Evolutionary conservation across 2,329 filamentous ascomycete genomes (phyloP).

Genomic region (Pleomassaria siparia): DNA sequence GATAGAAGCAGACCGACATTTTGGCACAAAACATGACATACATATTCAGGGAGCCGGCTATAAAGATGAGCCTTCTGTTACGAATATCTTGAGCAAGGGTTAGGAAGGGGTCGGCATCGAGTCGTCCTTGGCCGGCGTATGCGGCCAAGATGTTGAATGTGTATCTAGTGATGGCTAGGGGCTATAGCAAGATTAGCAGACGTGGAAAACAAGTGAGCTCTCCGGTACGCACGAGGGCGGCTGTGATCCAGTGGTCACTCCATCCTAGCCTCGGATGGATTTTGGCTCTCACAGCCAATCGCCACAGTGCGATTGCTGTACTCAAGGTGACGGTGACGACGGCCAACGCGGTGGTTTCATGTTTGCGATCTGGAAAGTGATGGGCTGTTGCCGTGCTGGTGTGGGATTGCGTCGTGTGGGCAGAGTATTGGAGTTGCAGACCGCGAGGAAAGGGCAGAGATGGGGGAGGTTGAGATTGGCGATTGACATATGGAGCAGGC

Average conservation of each 20-base stretch:
- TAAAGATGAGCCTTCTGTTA: conserved; percentile 6
- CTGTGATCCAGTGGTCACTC: conserved; percentile 11
- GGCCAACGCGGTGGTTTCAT: not conserved
- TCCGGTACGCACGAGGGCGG: conserved; percentile 9
- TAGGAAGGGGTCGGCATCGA: conserved; percentile 4
- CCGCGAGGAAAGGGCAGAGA: not conserved
- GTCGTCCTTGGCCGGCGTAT: conserved; percentile 4
- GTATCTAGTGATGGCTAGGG: conserved; percentile 2
- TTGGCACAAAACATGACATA: conserved; percentile 19
- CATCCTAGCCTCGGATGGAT: conserved; percentile 8
- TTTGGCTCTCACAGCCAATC: not conserved
- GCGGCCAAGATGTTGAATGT: conserved; percentile 1
- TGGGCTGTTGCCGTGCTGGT: not conserved
- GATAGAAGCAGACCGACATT: conserved; percentile 16
- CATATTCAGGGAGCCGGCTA: conserved; percentile 12
- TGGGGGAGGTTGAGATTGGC: not conserved
- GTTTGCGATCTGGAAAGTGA: not conserved
- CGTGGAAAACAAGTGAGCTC: no score
- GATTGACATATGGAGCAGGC: not conserved
- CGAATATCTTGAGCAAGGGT: not conserved
- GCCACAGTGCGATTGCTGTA: not conserved
- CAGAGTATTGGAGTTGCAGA: not conserved
- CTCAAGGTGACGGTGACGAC: not conserved
- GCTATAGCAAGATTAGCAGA: conserved; percentile 1
- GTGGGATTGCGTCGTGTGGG: not conserved